A percentile compares a stretch with the other conserved stretches of the same genome.
Conservation (phyloP, 2,329 filamentous ascomycete genomes). For the Podosphaera leucotricha region DNA sequence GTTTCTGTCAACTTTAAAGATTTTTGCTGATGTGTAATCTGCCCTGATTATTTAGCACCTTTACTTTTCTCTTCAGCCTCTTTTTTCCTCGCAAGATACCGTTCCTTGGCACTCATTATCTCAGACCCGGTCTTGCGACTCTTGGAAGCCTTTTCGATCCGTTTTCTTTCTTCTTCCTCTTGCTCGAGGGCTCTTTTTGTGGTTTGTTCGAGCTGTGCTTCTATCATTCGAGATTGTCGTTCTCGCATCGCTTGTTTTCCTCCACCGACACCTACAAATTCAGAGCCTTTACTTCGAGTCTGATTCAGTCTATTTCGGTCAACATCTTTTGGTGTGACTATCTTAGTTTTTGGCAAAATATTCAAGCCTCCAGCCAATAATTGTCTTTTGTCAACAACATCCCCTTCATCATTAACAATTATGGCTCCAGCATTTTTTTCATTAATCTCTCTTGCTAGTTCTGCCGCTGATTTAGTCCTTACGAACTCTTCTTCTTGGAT, state of each 20-base stretch:
- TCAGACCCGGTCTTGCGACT: conserved; percentile 21
- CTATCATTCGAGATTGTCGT: conserved; percentile 56
- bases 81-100: conserved; percentile 55
- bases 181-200: conserved; percentile 49
- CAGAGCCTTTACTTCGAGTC: conserved; percentile 9
- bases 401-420: conserved; percentile 57
- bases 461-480: conserved; percentile 30
- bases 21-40: not conserved
- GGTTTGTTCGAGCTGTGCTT: conserved; percentile 49
- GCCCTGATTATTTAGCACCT: not conserved
- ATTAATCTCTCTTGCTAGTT: conserved; percentile 44
- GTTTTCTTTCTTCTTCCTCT: conserved; percentile 37
- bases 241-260: conserved; percentile 47
- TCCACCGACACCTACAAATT: conserved; percentile 21
- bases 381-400: conserved; percentile 67
- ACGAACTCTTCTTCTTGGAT: conserved; percentile 16
- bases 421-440: conserved; percentile 33
- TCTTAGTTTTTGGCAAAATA: conserved; percentile 37
- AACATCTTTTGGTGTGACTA: not conserved
- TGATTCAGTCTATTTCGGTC: not conserved
- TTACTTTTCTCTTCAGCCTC: conserved; percentile 36
- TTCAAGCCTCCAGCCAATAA: conserved; percentile 56
- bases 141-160: conserved; percentile 43
- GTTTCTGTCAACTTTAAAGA: not conserved
- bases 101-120: conserved; percentile 30